Evolutionary conservation across 2,329 filamentous ascomycete species (phyloP), one percentile per base, ranked within the genome.

Genomic region (Bimuria novae-zelandiae): DNA sequence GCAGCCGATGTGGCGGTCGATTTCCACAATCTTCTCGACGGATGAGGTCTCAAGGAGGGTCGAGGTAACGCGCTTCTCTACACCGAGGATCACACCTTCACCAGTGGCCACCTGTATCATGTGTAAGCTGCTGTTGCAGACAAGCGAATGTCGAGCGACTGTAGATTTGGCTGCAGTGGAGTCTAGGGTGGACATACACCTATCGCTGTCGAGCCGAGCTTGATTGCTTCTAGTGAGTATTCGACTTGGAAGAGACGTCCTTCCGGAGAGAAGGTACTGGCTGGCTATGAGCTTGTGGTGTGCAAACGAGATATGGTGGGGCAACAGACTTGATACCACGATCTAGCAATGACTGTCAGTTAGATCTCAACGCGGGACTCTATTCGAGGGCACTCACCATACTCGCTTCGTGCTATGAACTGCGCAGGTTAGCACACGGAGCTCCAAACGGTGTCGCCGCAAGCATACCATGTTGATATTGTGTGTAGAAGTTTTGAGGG

Each of bases 361-460:
- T 61, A 12, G 57, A 59, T 50, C 46, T 22, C 4, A 6, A 36
- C 3, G 22, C 12, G 10, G 2, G 17, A 10, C 36, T 1, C 14
- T 17, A 12, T 23, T 17, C 72, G 75, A 45, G 21, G 14, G 7
- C 51, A 52, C 88, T 82, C 84, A 94, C 93, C 94, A 82, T 99
- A 99, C 93, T 99, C 94, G 76, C 93, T 97, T 82, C 94, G 90
- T 84, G 94, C 92, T 85, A 99, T 97, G 86, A 99, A 99, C 94
- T 71, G 63, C 49, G 47, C 47, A 46, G 32, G 51, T 72, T 60
- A 72, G 70, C 60, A 65, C 49, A 54, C 49, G 55, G 61, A 70
- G 68, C 68, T 70, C 61, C 51, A 54, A 64, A 51, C 63, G 64
- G 60, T 62, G 51, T n/a, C n/a, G 37, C 49, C 37, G 43, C 44